Conservation (phyloP, 129 eudicot species). For the Flaveria bidentis region DNA sequence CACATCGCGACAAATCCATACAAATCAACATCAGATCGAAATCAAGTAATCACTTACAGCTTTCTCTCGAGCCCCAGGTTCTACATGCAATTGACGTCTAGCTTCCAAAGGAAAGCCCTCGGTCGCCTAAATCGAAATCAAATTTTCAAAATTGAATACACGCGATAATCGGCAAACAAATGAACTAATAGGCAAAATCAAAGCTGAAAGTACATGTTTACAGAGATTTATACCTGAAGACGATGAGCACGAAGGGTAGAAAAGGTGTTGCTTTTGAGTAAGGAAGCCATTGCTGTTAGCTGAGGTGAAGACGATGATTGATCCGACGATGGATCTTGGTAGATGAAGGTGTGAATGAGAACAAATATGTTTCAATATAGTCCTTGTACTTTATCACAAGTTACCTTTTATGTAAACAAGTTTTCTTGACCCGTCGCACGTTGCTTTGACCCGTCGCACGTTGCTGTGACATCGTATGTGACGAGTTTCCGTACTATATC, state of each 20-base stretch:
- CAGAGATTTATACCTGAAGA: conserved; percentile 31
- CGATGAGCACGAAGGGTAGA: conserved; percentile 56
- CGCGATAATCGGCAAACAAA: not conserved
- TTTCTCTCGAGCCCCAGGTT: conserved; percentile 90
- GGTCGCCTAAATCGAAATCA: conserved; percentile 37
- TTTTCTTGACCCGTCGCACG: no score
- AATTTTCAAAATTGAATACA: not conserved
- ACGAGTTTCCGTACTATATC: no score
- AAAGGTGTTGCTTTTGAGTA: conserved; percentile 43
- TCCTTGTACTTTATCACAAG: not conserved
- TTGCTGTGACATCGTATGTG: no score
- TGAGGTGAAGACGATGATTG: conserved; percentile 8
- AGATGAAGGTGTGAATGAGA: not conserved
- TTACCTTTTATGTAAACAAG: no score
- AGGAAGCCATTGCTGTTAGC: conserved; percentile 53
- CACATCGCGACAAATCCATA: conserved; percentile 11
- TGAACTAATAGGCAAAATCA: not conserved
- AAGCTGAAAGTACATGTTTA: not conserved
- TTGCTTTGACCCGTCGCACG: no score
- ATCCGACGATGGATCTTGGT: conserved; percentile 21
- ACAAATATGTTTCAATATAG: not conserved
- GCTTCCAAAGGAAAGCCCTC: conserved; percentile 44
- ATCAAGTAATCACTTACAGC: conserved; percentile 54
- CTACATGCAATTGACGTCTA: conserved; percentile 66
- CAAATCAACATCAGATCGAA: conserved; percentile 1